These are phyloP conservation scores for Acephala macrosclerotiorum DNA, from an alignment of 2,329 filamentous ascomycete species.

Conservation along the genomic window DNA sequence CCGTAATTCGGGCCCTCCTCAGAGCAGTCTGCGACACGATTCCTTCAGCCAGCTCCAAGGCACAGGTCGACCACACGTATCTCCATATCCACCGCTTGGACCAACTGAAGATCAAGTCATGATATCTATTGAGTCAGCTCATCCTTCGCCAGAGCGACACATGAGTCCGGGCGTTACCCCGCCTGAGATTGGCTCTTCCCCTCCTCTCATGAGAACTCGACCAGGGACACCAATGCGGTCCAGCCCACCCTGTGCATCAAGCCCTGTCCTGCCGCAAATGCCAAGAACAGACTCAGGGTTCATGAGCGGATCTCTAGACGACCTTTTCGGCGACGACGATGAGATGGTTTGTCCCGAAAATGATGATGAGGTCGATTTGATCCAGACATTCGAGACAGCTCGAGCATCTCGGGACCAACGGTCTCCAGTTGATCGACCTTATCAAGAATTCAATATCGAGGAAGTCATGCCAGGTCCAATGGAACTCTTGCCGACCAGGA, in stretches of 20 bases:
- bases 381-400: slow-evolving; percentile 43
- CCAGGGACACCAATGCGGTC: slow-evolving; percentile 73
- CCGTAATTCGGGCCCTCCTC: slow-evolving; percentile 37
- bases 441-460: slow-evolving; percentile 45
- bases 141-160: slow-evolving; percentile 56
- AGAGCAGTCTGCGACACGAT: slow-evolving; percentile 65
- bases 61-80: slow-evolving; percentile 44
- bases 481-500: slow-evolving; percentile 49
- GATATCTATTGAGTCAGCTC: slow-evolving; percentile 51
- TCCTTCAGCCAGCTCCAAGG: slow-evolving; percentile 57
- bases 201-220: slow-evolving; percentile 75
- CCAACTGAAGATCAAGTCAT: slow-evolving; percentile 44
- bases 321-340: slow-evolving; percentile 67
- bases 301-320: slow-evolving; percentile 74
- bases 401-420: slow-evolving; percentile 22
- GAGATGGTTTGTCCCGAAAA: slow-evolving; percentile 42
- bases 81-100: slow-evolving; percentile 48
- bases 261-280: slow-evolving; percentile 65
- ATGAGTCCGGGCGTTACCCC: slow-evolving; percentile 71
- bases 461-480: slow-evolving; percentile 48
- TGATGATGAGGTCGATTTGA: slow-evolving; percentile 45
- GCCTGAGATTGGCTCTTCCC: slow-evolving; percentile 87
- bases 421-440: slow-evolving; percentile 20
- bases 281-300: slow-evolving; percentile 77
- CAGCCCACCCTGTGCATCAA: slow-evolving; percentile 77